phyloP scores from a whole-genome alignment of 179 eudicot genomes.

The Spinacia oleracea region DNA sequence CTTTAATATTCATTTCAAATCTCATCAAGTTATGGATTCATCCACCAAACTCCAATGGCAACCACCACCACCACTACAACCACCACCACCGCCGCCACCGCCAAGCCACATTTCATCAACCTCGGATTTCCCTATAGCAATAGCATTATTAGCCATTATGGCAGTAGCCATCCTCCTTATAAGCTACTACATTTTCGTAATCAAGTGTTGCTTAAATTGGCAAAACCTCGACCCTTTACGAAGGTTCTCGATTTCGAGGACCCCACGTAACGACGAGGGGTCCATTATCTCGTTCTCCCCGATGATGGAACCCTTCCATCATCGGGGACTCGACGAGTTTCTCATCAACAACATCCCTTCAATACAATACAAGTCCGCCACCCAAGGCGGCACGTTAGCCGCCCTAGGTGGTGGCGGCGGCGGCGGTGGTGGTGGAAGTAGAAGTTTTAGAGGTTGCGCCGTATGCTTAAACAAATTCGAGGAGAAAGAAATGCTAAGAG shows the following conservation, averaged over 20 bases:
- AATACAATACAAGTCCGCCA: constrained; percentile 40
- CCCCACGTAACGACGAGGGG: constrained; percentile 24
- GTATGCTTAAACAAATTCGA: constrained; percentile 42
- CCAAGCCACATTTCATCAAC: constrained; percentile 36
- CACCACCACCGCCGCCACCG: constrained; percentile 1
- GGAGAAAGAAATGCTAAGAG: constrained; percentile 39
- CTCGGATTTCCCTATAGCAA: constrained; percentile 60
- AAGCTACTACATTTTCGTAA: constrained; percentile 65
- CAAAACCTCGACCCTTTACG: constrained; percentile 51
- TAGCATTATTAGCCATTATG: constrained; percentile 52
- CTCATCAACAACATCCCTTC: constrained; percentile 68
- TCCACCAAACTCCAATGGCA: constrained; percentile 19
- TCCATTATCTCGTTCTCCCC: constrained; percentile 52
- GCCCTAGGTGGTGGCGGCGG: too few relatives aligned
- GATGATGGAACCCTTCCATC: constrained; percentile 22
- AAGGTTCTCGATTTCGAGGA: constrained; percentile 41
- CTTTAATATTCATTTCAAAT: neutral
- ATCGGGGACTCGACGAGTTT: constrained; percentile 62
- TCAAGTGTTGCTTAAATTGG: constrained; percentile 70
- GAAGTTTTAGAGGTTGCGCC: constrained; percentile 41
- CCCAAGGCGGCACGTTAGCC: constrained; percentile 11
- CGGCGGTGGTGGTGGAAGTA: constrained; percentile 25
- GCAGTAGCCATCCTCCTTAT: constrained; percentile 57
- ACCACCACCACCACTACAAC: neutral
- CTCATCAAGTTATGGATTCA: constrained; percentile 24